Percentiles rank a stretch among this genome's conserved stretches.
These are phyloP conservation scores for Flueggea neowawraea DNA, from an alignment of 441 rosid species.

Conservation along the genomic window DNA sequence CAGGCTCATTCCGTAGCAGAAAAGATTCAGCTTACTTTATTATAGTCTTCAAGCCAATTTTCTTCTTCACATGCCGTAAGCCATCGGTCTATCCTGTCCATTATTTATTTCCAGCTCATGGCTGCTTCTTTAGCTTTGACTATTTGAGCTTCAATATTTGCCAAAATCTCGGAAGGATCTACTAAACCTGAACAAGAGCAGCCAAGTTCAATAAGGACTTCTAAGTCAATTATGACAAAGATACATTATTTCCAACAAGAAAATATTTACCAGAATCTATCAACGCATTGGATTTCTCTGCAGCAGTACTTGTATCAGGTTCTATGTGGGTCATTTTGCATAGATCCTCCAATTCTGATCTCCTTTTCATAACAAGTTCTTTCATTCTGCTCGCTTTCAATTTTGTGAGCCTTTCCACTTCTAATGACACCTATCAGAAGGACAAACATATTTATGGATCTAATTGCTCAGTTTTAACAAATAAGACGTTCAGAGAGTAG, in stretches of 20 bases:
- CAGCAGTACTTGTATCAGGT: conserved; percentile 45
- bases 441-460: conserved; percentile 10
- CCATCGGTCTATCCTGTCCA: conserved; percentile 92
- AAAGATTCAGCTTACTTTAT: conserved; percentile 37
- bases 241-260: neutral
- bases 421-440: conserved; percentile 60
- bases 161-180: conserved; percentile 63
- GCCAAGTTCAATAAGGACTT: neutral
- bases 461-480: neutral
- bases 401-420: conserved; percentile 72
- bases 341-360: conserved; percentile 70
- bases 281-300: conserved; percentile 61
- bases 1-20: neutral
- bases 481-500: no score
- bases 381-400: conserved; percentile 84
- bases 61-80: conserved; percentile 89
- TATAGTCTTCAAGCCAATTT: conserved; percentile 95
- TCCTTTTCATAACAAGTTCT: conserved; percentile 82
- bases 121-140: conserved; percentile 74
- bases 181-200: conserved; percentile 45
- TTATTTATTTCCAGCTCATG: conserved; percentile 75
- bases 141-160: conserved; percentile 67
- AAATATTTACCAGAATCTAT: conserved; percentile 57
- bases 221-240: neutral
- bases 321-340: conserved; percentile 83